A percentile compares a stretch with the other conserved stretches of the same genome.
These are phyloP conservation scores for Conidiobolus incongruus DNA, from an alignment of 371 early-diverging fungal genomes.

Conservation along the genomic window DNA sequence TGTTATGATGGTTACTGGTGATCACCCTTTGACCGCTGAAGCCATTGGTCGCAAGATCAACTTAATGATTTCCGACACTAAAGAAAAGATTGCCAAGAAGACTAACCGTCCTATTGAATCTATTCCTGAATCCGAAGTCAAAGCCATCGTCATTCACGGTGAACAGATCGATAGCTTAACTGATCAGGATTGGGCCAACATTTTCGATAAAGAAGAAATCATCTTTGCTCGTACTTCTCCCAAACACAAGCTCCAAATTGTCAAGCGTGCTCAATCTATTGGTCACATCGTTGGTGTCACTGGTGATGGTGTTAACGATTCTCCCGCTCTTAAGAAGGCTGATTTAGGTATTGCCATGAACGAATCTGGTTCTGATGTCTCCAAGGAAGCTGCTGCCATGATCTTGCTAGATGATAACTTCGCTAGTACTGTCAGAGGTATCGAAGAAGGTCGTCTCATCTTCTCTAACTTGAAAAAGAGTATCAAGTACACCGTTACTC, in stretches of 20 bases:
- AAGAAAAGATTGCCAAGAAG: slow-evolving; percentile 39
- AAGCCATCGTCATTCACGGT: slow-evolving; percentile 79
- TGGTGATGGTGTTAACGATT: slow-evolving; percentile 87
- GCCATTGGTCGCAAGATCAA: slow-evolving; percentile 79
- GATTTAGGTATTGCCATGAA: slow-evolving; percentile 97
- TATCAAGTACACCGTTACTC: slow-evolving; percentile 76
- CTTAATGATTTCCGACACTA: slow-evolving; percentile 69
- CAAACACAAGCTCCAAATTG: slow-evolving; percentile 73
- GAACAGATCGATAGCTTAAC: slow-evolving; percentile 54
- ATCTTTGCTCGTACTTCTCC: slow-evolving; percentile 85
- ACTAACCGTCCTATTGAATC: slow-evolving; percentile 26
- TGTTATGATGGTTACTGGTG: slow-evolving; percentile 97
- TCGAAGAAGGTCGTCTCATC: slow-evolving; percentile 76
- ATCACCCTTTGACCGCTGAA: slow-evolving; percentile 77
- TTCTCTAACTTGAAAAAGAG: slow-evolving; percentile 89
- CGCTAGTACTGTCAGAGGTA: slow-evolving; percentile 8
- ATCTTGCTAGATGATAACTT: slow-evolving; percentile 61
- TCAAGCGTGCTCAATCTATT: slow-evolving; percentile 48
- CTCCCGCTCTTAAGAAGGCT: slow-evolving; percentile 86
- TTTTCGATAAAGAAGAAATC: slow-evolving; percentile 65
- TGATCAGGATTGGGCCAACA: slow-evolving; percentile 70
- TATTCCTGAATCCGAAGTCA: slow-evolving; percentile 51
- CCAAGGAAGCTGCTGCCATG: slow-evolving; percentile 96
- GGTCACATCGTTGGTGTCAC: slow-evolving; percentile 88
- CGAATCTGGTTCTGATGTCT: slow-evolving; percentile 79